Conservation (phyloP, 805 yeast species). For the Metschnikowia koreensis region DNA sequence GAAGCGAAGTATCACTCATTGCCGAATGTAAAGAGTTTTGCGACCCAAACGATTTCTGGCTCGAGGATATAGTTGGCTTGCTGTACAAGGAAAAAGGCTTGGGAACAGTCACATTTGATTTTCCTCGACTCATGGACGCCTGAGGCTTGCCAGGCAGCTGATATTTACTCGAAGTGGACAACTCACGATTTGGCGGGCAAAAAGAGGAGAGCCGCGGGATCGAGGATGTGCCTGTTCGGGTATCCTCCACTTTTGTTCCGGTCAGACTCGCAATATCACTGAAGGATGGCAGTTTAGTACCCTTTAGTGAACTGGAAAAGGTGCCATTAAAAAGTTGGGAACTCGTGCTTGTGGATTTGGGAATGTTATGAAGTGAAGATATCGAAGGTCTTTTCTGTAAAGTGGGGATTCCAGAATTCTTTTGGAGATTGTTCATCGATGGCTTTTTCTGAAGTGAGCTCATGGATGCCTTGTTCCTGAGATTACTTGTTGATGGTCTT, state of each 20-base stretch:
- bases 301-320: background rate
- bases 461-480: conserved; percentile 10
- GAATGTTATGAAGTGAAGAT: conserved; percentile 3
- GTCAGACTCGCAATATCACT: background rate
- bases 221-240: background rate
- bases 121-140: background rate
- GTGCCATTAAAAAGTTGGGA: background rate
- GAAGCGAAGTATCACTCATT: conserved; percentile 16
- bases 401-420: conserved; percentile 20
- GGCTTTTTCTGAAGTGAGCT: conserved; percentile 8
- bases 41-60: conserved; percentile 27
- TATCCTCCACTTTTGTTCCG: background rate
- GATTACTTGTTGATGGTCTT: conserved; percentile 5
- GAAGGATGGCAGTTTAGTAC: background rate
- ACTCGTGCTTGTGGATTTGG: background rate
- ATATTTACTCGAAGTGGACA: background rate
- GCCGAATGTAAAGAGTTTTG: conserved; percentile 11
- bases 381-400: conserved; percentile 16
- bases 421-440: conserved; percentile 12
- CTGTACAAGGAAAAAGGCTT: conserved; percentile 28
- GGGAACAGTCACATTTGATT: conserved; percentile 24
- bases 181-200: background rate
- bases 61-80: conserved; percentile 42
- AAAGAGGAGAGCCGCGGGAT: conserved; percentile 1
- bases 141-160: background rate